Conservation (phyloP, 257 asterid species). For the Voacanga thouarsii region DNA sequence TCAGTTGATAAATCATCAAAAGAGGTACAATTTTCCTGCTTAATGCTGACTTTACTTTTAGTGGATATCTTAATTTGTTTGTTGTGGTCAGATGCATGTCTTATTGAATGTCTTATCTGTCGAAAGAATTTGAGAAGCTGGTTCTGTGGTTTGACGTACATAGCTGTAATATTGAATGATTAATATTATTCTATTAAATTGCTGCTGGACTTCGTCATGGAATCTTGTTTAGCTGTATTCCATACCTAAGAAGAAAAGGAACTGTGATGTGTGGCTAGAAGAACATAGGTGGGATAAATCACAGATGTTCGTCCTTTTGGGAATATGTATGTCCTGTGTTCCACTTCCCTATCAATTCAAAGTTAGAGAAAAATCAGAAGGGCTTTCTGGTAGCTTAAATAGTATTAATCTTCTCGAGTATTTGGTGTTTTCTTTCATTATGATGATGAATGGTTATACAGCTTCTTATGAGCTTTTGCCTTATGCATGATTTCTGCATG, state of each 20-base stretch:
- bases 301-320: too few species aligned
- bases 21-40: slow-evolving; percentile 51
- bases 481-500: not conserved
- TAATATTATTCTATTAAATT: not conserved
- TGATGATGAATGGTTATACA: not conserved
- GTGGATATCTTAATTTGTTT: not conserved
- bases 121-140: not conserved
- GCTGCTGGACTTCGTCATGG: not conserved
- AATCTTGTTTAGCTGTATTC: not conserved
- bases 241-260: not conserved
- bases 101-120: not conserved
- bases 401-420: too few species aligned
- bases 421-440: not conserved
- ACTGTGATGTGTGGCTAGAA: not conserved
- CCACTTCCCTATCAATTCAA: not conserved
- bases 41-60: slow-evolving; percentile 4
- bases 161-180: not conserved
- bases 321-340: not conserved
- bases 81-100: not conserved
- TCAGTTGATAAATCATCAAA: slow-evolving; percentile 39
- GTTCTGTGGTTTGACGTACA: not conserved
- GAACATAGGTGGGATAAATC: not conserved
- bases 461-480: not conserved
- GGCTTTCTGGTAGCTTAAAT: not conserved
- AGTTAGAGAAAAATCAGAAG: not conserved